phyloP scores from a whole-genome alignment of 768 basidiomycete genomes.

The Leucosporidium creatinivorum region DNA sequence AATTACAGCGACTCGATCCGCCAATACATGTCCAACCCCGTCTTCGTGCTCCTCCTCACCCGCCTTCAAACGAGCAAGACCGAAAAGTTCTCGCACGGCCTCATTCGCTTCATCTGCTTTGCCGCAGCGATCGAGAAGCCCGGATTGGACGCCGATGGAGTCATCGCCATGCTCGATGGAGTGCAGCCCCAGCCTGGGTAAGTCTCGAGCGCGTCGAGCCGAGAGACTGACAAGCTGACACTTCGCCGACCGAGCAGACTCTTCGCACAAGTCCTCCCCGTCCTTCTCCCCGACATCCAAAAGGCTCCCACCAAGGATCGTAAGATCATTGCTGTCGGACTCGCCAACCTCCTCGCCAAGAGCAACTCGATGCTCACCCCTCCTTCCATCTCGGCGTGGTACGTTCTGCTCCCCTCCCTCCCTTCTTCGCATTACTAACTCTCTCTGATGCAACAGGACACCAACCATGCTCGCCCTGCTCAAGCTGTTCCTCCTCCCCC shows the following conservation, averaged over 20 bases:
- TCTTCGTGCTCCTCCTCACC: conserved; percentile 66
- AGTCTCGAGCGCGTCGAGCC: conserved; percentile 35
- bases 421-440: not conserved
- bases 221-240: no score
- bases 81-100: conserved; percentile 73
- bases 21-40: conserved; percentile 63
- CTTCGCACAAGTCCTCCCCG: conserved; percentile 69
- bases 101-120: conserved; percentile 70
- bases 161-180: conserved; percentile 68
- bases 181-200: conserved; percentile 68
- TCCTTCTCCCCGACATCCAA: conserved; percentile 71
- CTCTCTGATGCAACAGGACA: conserved; percentile 53
- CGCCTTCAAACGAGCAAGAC: conserved; percentile 79
- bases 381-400: conserved; percentile 61
- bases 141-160: conserved; percentile 67
- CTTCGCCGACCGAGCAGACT: no score
- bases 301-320: conserved; percentile 75
- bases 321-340: conserved; percentile 72
- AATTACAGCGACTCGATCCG: conserved; percentile 56
- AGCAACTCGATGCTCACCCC: conserved; percentile 62
- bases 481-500: conserved; percentile 69
- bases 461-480: conserved; percentile 60
- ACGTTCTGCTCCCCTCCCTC: not conserved
- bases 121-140: conserved; percentile 65
- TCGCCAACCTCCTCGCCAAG: conserved; percentile 69